A percentile compares a stretch with the other conserved stretches of the same genome.
Evolutionary conservation across 768 basidiomycete genomes (phyloP).

Genomic region (Paxillus ammoniavirescens): DNA sequence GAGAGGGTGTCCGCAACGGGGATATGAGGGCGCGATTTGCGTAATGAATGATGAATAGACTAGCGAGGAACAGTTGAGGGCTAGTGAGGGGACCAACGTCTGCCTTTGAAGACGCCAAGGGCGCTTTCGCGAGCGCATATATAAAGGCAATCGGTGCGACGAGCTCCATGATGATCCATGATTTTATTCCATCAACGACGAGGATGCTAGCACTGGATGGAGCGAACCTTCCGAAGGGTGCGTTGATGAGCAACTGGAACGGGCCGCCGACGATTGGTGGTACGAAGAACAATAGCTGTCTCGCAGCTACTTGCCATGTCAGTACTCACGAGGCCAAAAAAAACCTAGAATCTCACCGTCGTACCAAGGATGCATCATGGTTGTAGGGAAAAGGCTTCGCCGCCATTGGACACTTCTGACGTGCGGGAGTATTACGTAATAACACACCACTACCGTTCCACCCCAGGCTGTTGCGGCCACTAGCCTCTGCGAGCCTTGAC

Average conservation of each 20-base stretch:
- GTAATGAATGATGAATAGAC: slow-evolving; percentile 75
- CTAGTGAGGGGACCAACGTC: slow-evolving; percentile 31
- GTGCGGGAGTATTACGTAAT: no score
- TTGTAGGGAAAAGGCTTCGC: no score
- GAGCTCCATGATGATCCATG: slow-evolving; percentile 83
- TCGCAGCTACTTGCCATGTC: no score
- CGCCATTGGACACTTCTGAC: no score
- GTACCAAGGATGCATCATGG: slow-evolving; percentile 21
- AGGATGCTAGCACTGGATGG: slow-evolving; percentile 44
- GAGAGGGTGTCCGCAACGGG: slow-evolving; percentile 76
- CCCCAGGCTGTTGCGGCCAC: no score
- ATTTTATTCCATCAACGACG: slow-evolving; percentile 53
- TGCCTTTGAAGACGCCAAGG: slow-evolving; percentile 39
- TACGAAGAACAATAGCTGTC: slow-evolving; percentile 42
- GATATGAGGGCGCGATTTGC: slow-evolving; percentile 78
- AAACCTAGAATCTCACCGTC: slow-evolving; percentile 16
- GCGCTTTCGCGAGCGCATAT: slow-evolving; percentile 47
- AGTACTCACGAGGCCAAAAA: no score
- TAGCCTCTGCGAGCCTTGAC: no score
- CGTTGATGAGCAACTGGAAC: slow-evolving; percentile 53
- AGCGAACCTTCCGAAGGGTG: slow-evolving; percentile 80
- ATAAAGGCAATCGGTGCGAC: slow-evolving; percentile 57
- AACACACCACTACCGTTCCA: no score
- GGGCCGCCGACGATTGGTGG: slow-evolving; percentile 36
- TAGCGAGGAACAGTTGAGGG: slow-evolving; percentile 50